Evolutionary conservation across 73 alveolate species (phyloP).

Genomic region (Paramecium tetraurelia): DNA sequence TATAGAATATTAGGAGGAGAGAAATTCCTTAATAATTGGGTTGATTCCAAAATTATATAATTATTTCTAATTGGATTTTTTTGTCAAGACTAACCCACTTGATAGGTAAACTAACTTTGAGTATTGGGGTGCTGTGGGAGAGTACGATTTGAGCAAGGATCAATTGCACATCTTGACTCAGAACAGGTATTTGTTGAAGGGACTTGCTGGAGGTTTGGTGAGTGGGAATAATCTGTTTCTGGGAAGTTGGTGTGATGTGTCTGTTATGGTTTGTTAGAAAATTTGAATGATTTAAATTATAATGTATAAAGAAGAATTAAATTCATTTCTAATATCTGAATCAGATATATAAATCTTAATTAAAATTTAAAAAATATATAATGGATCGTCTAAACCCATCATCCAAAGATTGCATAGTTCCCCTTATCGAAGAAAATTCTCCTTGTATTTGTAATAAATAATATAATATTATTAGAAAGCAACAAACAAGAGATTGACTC

Average conservation of each 20-base stretch:
- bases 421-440: slow-evolving; percentile 29
- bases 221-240: slow-evolving; percentile 16
- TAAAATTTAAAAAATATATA: not conserved
- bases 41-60: slow-evolving; percentile 21
- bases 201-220: not conserved
- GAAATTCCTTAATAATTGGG: not conserved
- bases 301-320: not conserved
- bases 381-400: slow-evolving; percentile 40
- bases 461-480: not conserved
- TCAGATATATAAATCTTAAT: slow-evolving; percentile 51
- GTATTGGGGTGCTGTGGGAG: slow-evolving; percentile 11
- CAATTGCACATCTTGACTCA: not conserved
- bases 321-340: slow-evolving; percentile 37
- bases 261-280: slow-evolving; percentile 34
- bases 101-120: slow-evolving; percentile 17
- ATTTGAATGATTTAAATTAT: not conserved
- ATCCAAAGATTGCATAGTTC: slow-evolving; percentile 29
- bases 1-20: slow-evolving; percentile 11
- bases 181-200: not conserved
- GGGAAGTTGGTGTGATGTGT: slow-evolving; percentile 41
- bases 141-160: not conserved
- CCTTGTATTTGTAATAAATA: slow-evolving; percentile 27
- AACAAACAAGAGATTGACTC: slow-evolving; percentile 31
- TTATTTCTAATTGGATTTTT: not conserved
- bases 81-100: not conserved